Conservation (phyloP, 768 basidiomycete genomes). For the Multifurca ochricompacta region DNA sequence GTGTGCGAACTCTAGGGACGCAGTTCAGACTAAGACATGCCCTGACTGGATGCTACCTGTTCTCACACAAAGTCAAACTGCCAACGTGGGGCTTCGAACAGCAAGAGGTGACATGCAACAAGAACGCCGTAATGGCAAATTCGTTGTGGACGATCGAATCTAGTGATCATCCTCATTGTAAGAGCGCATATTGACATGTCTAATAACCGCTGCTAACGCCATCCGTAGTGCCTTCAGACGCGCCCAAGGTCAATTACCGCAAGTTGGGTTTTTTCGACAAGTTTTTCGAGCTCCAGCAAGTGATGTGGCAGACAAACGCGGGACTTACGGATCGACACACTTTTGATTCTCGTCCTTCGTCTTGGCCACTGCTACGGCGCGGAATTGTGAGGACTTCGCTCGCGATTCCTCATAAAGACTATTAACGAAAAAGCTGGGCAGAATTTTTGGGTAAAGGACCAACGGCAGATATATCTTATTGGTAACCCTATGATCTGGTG, state of each 20-base stretch:
- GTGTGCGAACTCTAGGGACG: slow-evolving; percentile 73
- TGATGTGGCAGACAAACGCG: slow-evolving; percentile 97
- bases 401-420: not conserved
- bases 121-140: slow-evolving; percentile 84
- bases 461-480: slow-evolving; percentile 89
- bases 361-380: slow-evolving; percentile 85
- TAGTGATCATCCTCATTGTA: slow-evolving; percentile 61
- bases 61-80: slow-evolving; percentile 96
- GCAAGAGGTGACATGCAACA: slow-evolving; percentile 99
- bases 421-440: slow-evolving; percentile 25
- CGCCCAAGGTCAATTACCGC: slow-evolving; percentile 82
- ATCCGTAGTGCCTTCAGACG: slow-evolving; percentile 54
- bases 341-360: slow-evolving; percentile 87
- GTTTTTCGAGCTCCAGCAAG: slow-evolving; percentile 84
- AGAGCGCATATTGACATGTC: slow-evolving; percentile 28
- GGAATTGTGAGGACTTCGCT: slow-evolving; percentile 68
- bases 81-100: slow-evolving; percentile 98
- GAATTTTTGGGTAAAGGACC: slow-evolving; percentile 99
- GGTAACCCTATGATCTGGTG: slow-evolving; percentile 97
- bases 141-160: slow-evolving; percentile 96
- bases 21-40: slow-evolving; percentile 77
- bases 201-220: not conserved
- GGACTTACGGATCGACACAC: slow-evolving; percentile 92
- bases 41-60: slow-evolving; percentile 90
- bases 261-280: slow-evolving; percentile 86